Conservation (phyloP, 1,284 basidiomycete genomes). For the Waitea zeae region DNA sequence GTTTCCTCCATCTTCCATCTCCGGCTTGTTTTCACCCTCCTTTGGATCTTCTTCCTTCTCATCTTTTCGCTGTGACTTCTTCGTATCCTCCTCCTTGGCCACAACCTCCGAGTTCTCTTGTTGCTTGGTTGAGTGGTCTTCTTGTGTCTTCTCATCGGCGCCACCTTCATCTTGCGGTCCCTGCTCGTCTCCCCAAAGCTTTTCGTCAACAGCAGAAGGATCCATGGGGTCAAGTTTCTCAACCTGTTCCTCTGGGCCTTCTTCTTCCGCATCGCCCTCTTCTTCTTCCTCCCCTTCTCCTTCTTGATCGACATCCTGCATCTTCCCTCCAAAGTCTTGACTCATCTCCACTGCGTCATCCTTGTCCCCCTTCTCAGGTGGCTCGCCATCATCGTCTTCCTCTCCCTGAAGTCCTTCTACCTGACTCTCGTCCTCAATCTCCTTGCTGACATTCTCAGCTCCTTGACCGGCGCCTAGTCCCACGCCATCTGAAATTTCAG, state of each 20-base stretch:
- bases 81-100: conserved; percentile 62
- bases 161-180: conserved; percentile 31
- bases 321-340: conserved; percentile 64
- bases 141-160: conserved; percentile 30
- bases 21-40: conserved; percentile 17
- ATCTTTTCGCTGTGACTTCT: conserved; percentile 15
- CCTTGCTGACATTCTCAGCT: conserved; percentile 75
- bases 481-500: conserved; percentile 39
- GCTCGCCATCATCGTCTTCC: conserved; percentile 29
- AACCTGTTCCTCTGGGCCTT: conserved; percentile 64
- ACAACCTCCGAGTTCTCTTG: conserved; percentile 48
- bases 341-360: conserved; percentile 62
- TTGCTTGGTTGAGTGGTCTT: conserved; percentile 33
- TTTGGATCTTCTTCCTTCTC: conserved; percentile 15
- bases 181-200: conserved; percentile 84
- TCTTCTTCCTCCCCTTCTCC: conserved; percentile 42
- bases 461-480: conserved; percentile 82
- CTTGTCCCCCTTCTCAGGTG: too few relatives aligned
- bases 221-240: conserved; percentile 81
- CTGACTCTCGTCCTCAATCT: conserved; percentile 90
- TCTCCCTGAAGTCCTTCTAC: conserved; percentile 81
- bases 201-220: conserved; percentile 84
- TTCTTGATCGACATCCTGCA: conserved; percentile 73
- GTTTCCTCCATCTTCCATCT: too few relatives aligned
- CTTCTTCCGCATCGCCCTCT: conserved; percentile 35